Evolutionary conservation across 208 protist genomes (phyloP), one percentile per base, ranked within the genome.

Genomic region (Trypanosomatidae sp.): DNA sequence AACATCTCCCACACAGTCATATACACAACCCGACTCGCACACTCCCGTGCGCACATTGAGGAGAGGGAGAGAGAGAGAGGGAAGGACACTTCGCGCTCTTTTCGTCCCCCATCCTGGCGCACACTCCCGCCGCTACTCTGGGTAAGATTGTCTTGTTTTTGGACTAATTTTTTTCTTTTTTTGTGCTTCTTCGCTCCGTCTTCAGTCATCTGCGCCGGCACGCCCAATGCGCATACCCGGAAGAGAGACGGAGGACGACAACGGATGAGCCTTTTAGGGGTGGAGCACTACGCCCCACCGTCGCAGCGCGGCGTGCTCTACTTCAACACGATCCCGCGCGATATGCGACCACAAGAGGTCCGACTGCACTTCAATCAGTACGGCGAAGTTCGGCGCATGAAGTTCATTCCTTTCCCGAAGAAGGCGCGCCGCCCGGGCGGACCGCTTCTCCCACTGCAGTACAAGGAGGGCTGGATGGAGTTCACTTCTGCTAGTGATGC

Each of bases 401-500:
- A 80, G 59, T 96, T 96, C 52, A 77, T 88, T 12, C 87, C 89
- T 0, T 93, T 87, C 62, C 91, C 89, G 15, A 92, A 92, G 71
- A 93, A 92, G 74, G 83, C 89, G 59, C 87, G 84, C 2, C 82
- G 89, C 13, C 85, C 87, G 53, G 87, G 89, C 39, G 89, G 86
- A 5, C 82, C 87, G 1, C 71, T 92, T 47, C 77, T 91, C 6
- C 89, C 87, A 2, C 79, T 91, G 69, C 91, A 89, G 69, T 96
- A 90, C 74, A 88, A 86, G 72, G 80, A 90, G 44, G 91, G 89
- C 10, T 92, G 90, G 83, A 81, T 96, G 71, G 89, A 96, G 81
- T 94, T 96, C 70, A 74, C 77, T 5, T 44, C 67, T 2, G 76
- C 59, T 33, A 80, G 50, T 7, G 87, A 85, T 68, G 91, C 91